phyloP scores from a whole-genome alignment of 108 stramenopile genomes.

The Discostella pseudostelligera region DNA sequence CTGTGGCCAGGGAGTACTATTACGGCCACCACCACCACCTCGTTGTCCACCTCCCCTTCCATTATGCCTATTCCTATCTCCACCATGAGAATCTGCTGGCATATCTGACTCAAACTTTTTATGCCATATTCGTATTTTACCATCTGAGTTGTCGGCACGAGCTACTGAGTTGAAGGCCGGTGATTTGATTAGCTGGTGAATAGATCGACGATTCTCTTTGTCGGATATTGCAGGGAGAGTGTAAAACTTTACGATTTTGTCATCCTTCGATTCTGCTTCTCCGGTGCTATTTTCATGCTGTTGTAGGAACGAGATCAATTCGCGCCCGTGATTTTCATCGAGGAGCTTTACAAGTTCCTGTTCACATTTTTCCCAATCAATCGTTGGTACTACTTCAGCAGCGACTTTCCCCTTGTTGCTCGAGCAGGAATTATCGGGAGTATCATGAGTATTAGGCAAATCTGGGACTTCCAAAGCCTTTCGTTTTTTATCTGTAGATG shows the following conservation, averaged over 20 bases:
- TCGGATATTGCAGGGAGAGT: conserved; percentile 59
- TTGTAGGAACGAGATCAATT: conserved; percentile 49
- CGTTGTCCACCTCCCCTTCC: conserved; percentile 14
- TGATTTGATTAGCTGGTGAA: conserved; percentile 67
- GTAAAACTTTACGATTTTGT: conserved; percentile 49
- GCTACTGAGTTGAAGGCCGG: conserved; percentile 44
- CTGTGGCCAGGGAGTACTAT: conserved; percentile 52
- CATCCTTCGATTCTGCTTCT: not conserved
- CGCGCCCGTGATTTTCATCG: conserved; percentile 40
- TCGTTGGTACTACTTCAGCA: not conserved
- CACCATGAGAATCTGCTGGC: conserved; percentile 61
- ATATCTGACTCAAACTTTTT: conserved; percentile 62
- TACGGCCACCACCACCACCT: not conserved
- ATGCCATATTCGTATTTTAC: conserved; percentile 76
- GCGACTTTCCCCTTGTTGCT: conserved; percentile 4
- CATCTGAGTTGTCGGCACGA: conserved; percentile 67
- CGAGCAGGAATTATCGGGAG: conserved; percentile 8
- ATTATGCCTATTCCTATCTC: conserved; percentile 36
- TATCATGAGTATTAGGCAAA: not conserved
- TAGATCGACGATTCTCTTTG: conserved; percentile 50
- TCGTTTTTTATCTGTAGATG: conserved; percentile 20
- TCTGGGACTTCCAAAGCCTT: conserved; percentile 10
- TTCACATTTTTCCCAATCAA: conserved; percentile 31
- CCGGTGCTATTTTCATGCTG: conserved; percentile 11
- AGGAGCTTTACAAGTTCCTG: conserved; percentile 27